Evolutionary conservation across 2,329 filamentous ascomycete genomes (phyloP), one percentile per base, ranked within the genome.

Genomic region (Colletotrichum incanum): DNA sequence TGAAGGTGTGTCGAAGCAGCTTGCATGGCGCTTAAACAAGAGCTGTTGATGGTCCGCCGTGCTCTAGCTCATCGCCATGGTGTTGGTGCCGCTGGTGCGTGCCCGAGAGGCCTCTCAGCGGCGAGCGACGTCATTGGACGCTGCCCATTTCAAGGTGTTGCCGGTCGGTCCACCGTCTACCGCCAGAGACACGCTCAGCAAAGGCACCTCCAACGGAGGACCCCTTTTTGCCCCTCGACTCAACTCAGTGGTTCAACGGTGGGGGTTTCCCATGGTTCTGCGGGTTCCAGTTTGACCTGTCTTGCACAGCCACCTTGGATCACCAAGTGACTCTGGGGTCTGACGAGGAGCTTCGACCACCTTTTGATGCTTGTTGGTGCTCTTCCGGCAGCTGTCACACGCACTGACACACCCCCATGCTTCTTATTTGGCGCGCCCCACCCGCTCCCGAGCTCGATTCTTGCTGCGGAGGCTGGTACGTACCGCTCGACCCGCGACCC

Each of bases 1-100:
- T 70, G 70, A 34, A 37, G 3, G 69, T 50, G 49, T 26, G 60
- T 45, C 52, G 67, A 66, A 66, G 60, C 71, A 56, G 43, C 67
- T 71, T 66, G 61, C 55, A 73, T 71, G 71, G 71, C 71, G 71
- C 71, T 73, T 73, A 73, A 73, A 68, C 52, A 54, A 20, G 20
- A 23, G 45, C 45, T 70, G 52, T 39, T 62, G 49, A 23, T 72
- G 59, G 49, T 69, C 45, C 26, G 39, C 31, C 54, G 64, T 60
- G 49, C 67, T 70, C 54, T 70, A 60, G 67, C 59, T 59, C n/a
- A 34, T 49, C 18, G 39, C 39, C n/a, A 47, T 61, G 28, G 26
- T 56, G 50, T 39, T 65, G 62, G 37, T 65, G 39, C 26, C 45
- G 37, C 62, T 65, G 39, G 62, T 56, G 50, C 50, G 62, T 71